Conservation (phyloP, 495 filamentous ascomycete species). For the Aspergillus asperescens region DNA sequence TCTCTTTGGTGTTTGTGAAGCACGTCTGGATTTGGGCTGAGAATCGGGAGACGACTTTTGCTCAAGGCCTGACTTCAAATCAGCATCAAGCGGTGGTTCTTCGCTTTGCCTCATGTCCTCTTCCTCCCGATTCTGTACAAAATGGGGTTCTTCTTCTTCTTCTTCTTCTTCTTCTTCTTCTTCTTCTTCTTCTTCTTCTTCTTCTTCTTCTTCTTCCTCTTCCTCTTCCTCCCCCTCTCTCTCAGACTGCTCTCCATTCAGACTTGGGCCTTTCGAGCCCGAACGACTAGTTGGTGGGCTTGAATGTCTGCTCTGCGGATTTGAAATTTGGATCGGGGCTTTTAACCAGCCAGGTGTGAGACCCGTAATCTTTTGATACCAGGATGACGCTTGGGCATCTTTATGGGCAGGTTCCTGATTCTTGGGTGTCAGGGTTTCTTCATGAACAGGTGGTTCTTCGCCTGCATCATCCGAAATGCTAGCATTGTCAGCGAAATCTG, state of each 20-base stretch:
- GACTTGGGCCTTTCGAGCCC: not conserved
- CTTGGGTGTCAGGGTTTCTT: constrained; percentile 25
- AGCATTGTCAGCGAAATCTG: constrained; percentile 12
- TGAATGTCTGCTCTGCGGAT: constrained; percentile 17
- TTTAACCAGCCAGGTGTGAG: constrained; percentile 40
- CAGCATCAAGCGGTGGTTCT: not conserved
- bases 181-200: not conserved
- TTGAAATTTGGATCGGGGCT: constrained; percentile 23
- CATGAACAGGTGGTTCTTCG: constrained; percentile 16
- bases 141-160: not conserved
- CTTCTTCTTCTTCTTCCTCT: not conserved
- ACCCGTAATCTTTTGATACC: constrained; percentile 37
- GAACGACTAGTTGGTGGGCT: constrained; percentile 1
- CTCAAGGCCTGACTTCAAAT: not conserved
- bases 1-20: not conserved
- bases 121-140: not conserved
- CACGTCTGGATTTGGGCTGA: not conserved
- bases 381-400: constrained; percentile 29
- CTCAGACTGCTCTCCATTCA: not conserved
- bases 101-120: not conserved
- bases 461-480: constrained; percentile 16
- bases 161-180: not conserved
- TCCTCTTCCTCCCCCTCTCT: not conserved
- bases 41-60: not conserved
- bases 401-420: constrained; percentile 15